Evolutionary conservation across 1,284 basidiomycete species (phyloP), one percentile per base, ranked within the genome.

Genomic region (Volvariella surrecta): DNA sequence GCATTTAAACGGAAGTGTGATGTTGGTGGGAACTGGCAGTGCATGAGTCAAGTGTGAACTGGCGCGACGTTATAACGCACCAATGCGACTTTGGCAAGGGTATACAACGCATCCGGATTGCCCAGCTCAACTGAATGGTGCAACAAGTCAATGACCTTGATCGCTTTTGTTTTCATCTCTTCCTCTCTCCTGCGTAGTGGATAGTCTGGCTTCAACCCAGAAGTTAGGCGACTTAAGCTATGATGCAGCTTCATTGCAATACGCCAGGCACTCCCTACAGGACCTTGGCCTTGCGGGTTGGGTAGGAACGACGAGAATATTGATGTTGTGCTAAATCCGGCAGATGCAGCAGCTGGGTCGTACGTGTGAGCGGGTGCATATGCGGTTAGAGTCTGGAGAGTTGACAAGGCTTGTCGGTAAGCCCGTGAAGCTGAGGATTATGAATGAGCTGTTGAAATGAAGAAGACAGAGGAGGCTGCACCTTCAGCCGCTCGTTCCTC

Each of bases 101-200:
- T 73, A 51, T 76, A 84, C 41, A 87, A 61, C 1, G 89, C 90
- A 48, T 92, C 88, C 40, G 60, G 62, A 57, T 89, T 81, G 2
- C 91, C 92, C 35, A 85, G 62, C 45, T 85, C 82, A 7, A 82
- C 78, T 0, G 91, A 88, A 58, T 88, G 80, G 42, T 85, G 76
- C 21, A 94, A 60, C 10, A 93, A 58, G 53, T 84, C 82, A 10
- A 89, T 55, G 28, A 89, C 79, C 55, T 86, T 87, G 52, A 87
- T 79, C 2, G 82, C 79, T 53, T 80, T 83, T 2, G 73, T 67
- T 13, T 62, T 67, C 49, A 74, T 56, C 46, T 87, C 83, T 35
- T 82, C 80, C 17, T 77, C 78, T 57, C 67, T 74, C 58, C 66
- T 70, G 51, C 67, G 70, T 1, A 65, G 59, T 3, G 68, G 49